Conservation (phyloP, 495 filamentous ascomycete genomes). For the Acidiella bohemica region DNA sequence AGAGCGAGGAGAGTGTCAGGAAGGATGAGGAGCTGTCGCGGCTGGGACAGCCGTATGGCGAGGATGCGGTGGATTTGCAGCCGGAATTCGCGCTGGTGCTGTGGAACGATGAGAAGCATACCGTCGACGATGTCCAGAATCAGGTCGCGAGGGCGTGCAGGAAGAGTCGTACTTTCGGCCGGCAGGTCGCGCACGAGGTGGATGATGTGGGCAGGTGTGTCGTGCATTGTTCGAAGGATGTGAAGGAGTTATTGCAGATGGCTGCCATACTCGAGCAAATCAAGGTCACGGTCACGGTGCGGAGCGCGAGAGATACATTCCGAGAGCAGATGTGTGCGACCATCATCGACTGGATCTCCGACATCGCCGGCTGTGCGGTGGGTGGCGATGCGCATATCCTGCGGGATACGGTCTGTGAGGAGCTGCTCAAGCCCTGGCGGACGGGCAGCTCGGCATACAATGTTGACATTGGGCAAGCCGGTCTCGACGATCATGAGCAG, state of each 20-base stretch:
- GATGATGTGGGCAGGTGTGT: conserved; percentile 77
- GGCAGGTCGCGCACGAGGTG: conserved; percentile 68
- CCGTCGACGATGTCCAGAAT: conserved; percentile 74
- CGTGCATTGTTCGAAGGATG: conserved; percentile 56
- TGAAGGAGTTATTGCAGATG: conserved; percentile 56
- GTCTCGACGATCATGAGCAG: conserved; percentile 76
- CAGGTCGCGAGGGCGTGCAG: conserved; percentile 86
- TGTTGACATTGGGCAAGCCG: conserved; percentile 66
- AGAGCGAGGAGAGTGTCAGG: conserved; percentile 63
- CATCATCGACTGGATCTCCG: conserved; percentile 91
- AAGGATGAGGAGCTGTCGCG: conserved; percentile 71
- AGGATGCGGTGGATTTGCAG: conserved; percentile 38
- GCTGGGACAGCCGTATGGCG: conserved; percentile 54
- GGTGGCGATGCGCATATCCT: conserved; percentile 69
- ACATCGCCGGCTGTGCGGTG: conserved; percentile 82
- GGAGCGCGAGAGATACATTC: conserved; percentile 87
- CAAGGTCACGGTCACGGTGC: conserved; percentile 89
- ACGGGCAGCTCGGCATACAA: conserved; percentile 77
- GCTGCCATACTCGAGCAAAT: conserved; percentile 83
- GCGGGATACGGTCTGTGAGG: conserved; percentile 70
- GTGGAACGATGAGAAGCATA: conserved; percentile 99
- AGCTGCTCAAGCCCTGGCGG: conserved; percentile 75
- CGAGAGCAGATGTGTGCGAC: conserved; percentile 95
- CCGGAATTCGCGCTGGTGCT: conserved; percentile 76
- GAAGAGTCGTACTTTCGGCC: conserved; percentile 50